Conservation (phyloP, 2,329 filamentous ascomycete species). For the Coniosporium tulheliwenetii region DNA sequence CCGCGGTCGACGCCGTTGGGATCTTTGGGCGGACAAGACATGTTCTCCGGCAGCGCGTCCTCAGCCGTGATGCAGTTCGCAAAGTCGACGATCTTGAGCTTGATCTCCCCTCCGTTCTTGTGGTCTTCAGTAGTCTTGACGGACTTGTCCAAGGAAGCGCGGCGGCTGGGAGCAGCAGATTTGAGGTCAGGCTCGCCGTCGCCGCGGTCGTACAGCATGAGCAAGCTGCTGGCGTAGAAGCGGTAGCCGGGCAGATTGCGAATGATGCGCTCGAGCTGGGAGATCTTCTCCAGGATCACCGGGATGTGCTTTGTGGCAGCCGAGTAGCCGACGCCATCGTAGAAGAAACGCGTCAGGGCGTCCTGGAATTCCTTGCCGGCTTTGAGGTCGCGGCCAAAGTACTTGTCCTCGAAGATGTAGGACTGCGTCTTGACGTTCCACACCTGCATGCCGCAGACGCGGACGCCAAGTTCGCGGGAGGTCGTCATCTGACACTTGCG, state of each 20-base stretch:
- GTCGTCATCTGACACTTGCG: constrained; percentile 89
- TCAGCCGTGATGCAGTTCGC: constrained; percentile 91
- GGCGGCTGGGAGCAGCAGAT: constrained; percentile 3
- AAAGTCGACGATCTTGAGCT: constrained; percentile 97
- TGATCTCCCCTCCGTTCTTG: constrained; percentile 36
- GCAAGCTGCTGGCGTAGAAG: constrained; percentile 85
- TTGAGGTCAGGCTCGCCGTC: constrained; percentile 35
- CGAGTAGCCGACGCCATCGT: constrained; percentile 67
- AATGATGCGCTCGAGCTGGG: constrained; percentile 70
- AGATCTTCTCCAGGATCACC: constrained; percentile 68
- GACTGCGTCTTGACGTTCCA: constrained; percentile 75
- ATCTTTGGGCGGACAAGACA: constrained; percentile 63
- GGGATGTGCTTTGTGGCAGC: constrained; percentile 81
- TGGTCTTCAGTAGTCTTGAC: constrained; percentile 17
- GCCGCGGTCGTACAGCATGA: constrained; percentile 94
- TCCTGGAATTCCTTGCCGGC: constrained; percentile 79
- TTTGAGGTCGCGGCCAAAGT: constrained; percentile 79
- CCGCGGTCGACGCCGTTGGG: constrained; percentile 72
- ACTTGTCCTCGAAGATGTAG: constrained; percentile 97
- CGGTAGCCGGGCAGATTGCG: constrained; percentile 67
- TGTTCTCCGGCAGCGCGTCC: constrained; percentile 43
- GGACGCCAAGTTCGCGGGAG: constrained; percentile 77
- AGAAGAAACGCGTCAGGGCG: constrained; percentile 77
- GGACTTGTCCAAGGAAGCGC: constrained; percentile 6
- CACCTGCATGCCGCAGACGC: constrained; percentile 89